Evolutionary conservation across 139 green algal species (phyloP), one percentile per base, ranked within the genome.

Genomic region (Deuterostichococcus epilithicus): DNA sequence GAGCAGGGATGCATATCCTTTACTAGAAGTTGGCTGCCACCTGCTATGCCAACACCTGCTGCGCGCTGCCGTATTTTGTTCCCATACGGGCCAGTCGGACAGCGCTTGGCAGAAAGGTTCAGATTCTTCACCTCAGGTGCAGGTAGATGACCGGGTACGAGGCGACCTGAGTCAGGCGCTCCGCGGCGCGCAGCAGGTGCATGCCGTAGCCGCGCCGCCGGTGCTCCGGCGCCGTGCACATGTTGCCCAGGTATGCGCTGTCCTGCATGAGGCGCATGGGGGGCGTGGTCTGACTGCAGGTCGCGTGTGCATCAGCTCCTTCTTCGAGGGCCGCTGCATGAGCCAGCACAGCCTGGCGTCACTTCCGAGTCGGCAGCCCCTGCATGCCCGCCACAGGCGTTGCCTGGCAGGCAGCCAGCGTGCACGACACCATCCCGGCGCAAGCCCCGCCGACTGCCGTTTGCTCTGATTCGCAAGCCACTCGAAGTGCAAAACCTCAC

Each of bases 161-260:
- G 65, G 75, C 72, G 32, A 80, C 4, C 6, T 36, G 4, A 1
- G 77, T 84, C 25, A 92, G 15, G 5, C 80, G 72, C 72, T 93
- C 88, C 28, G 80, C 83, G 1, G 88, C 88, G 26, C 67, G 52
- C 69, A 93, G 70, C 25, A 94, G 80, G 38, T 44, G 33, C 1
- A 35, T 76, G 35, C 85, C 89, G 59, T 88, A 80, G 36, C 89
- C 89, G 59, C 70, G 75, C 1, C 88, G 70, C 37, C 84, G 69
- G 18, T 76, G 79, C 0, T 70, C 37, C 28, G 60, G 52, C 1
- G 70, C 59, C 2, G 91, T 81, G 0, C 88, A 88, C 88, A 94
- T 94, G 81, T 94, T 94, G 78, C 85, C 92, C n/a, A 94, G 45
- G 79, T 94, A 94, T 0, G 78, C 81, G 39, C 85, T 85, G n/a